Evolutionary conservation across 495 filamentous ascomycete species (phyloP), one percentile per base, ranked within the genome.

Genomic region (Penicillium paradoxum): DNA sequence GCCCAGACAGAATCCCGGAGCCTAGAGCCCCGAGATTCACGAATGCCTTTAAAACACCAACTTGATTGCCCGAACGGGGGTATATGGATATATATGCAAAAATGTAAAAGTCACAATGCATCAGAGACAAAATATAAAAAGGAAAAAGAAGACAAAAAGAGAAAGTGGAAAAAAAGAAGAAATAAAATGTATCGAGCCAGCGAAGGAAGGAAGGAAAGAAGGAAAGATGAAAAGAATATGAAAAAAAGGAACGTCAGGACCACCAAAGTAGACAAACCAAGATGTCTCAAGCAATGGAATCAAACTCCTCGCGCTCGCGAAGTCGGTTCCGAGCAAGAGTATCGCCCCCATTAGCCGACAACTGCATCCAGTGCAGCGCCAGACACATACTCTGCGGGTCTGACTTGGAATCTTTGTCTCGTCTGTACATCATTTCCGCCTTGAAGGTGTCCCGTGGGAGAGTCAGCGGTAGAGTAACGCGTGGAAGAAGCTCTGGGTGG

Each of bases 281-380:
- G 49, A 17, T 53, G 29, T n/a, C 51, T 69, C 62, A 77, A 55
- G 71, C 71, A 59, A 77, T 74, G 54, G 75, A 73, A 61, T 78
- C 72, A 59, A 84, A 78, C 58, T 83, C 81, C 55, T 84, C 82
- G 6, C 81, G 72, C 69, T 92, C 88, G 53, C 87, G 80, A 69
- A 97, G 79, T 67, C 91, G 87, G 65, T 88, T 89, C 65, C 81
- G 84, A 24, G 93, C 93, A 55, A 97, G 76, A 62, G 88, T 82
- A 68, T 98, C 93, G 9, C 91, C 91, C 32, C 92, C 91, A 46
- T 76, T 81, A 51, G 89, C 87, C 36, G 89, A 90, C 55, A 91
- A 73, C 73, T 91, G 90, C 93, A 97, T 97, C 93, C 93, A 98
- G 73, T 98, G 93, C 63, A 96, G 87, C 4, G 95, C 92, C 48